Evolutionary conservation across 345 rosid species (phyloP), one percentile per base, ranked within the genome.

Genomic region (Populus euphratica): DNA sequence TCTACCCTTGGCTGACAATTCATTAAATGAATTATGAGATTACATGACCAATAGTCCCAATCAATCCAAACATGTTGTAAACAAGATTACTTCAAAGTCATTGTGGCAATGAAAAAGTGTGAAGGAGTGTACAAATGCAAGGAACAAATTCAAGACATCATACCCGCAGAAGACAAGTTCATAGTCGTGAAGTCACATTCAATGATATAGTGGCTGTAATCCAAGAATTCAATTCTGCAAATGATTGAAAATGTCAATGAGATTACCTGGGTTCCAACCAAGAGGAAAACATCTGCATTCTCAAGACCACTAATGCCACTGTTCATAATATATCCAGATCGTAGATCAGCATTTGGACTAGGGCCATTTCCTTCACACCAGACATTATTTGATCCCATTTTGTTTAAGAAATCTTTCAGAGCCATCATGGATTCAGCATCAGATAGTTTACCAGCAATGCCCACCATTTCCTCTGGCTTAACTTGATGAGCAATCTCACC

Each of bases 381-480:
- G 65, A 96, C 90, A 79, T 96, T 94, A 77, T 91, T 90, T 49
- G 99, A 92, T n/a, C 99, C 99, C 91, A 94, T 87, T 85, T 78
- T 88, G 90, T 96, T 96, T 69, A 96, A 78, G 79, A 94, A 89
- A 83, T 96, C 99, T 81, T 96, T 96, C 75, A 96, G 85, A 2
- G 93, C 97, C 91, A 96, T 96, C 99, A 96, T 94, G 81, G 99
- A 89, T 80, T 96, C 99, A 5, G 99, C 99, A 88, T 96, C 98
- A 41, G 96, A 94, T 33, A 96, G 91, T 85, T 87, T 82, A 73
- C 99, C 98, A 18, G 98, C 97, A 80, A 94, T 67, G 43, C 99
- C 99, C 76, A 94, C 91, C 77, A 96, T 89, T 81, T 94, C 97
- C 69, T 90, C 97, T 36, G 96, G 88, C 78, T 92, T 90, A 78